Conservation (phyloP, 2,329 filamentous ascomycete genomes). For the Thielaviopsis cerberus region DNA sequence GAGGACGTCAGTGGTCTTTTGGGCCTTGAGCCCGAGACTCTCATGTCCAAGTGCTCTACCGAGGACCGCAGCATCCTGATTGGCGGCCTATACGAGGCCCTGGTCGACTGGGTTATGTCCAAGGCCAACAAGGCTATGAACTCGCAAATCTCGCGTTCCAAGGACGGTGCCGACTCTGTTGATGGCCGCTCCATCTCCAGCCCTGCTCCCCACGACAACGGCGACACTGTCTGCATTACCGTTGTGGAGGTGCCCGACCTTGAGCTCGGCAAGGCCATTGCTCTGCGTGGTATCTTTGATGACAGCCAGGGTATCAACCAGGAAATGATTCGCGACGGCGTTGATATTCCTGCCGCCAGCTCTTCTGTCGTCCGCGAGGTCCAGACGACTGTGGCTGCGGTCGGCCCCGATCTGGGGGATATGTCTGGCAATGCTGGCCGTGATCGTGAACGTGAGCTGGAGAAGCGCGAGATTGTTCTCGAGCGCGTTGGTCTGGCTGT, state of each 20-base stretch:
- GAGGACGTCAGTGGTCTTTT: conserved; percentile 78
- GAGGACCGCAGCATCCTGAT: conserved; percentile 71
- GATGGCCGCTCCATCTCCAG: conserved; percentile 35
- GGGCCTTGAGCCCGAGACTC: conserved; percentile 68
- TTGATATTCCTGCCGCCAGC: conserved; percentile 55
- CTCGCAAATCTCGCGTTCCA: conserved; percentile 49
- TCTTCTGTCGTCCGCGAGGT: conserved; percentile 75
- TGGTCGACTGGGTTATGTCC: conserved; percentile 84
- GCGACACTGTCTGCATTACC: conserved; percentile 75
- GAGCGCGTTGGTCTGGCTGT: conserved; percentile 74
- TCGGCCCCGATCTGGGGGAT: conserved; percentile 62
- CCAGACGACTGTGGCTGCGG: conserved; percentile 59
- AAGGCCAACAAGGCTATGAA: conserved; percentile 78
- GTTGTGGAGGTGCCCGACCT: conserved; percentile 71
- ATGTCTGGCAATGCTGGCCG: conserved; percentile 46
- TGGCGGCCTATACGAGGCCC: conserved; percentile 72
- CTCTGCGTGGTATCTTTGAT: conserved; percentile 80
- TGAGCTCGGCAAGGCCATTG: conserved; percentile 67
- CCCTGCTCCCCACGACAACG: conserved; percentile 40
- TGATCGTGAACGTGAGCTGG: conserved; percentile 59
- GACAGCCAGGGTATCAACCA: conserved; percentile 82
- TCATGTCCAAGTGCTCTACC: conserved; percentile 61
- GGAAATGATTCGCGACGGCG: conserved; percentile 91
- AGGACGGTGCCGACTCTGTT: conserved; percentile 47
- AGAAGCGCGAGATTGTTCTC: conserved; percentile 64